These are phyloP conservation scores for Ascochyta pisi DNA, from an alignment of 2,329 filamentous ascomycete genomes.

Conservation along the genomic window DNA sequence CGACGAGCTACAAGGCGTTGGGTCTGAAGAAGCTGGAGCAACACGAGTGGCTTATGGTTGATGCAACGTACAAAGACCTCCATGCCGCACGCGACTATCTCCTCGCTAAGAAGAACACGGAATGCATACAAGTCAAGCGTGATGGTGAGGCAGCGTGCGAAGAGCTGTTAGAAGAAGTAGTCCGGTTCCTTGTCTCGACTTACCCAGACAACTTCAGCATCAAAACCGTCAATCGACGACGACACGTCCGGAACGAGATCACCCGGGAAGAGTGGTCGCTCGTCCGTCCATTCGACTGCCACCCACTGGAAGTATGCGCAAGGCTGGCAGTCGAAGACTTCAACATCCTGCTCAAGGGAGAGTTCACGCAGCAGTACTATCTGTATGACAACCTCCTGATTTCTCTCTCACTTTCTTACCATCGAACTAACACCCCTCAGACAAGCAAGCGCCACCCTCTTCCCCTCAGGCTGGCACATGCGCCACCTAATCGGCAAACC, in stretches of 20 bases:
- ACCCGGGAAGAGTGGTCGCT: slow-evolving; percentile 55
- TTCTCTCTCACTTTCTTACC: too few relatives aligned
- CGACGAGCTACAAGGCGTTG: slow-evolving; percentile 32
- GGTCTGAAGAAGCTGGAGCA: slow-evolving; percentile 56
- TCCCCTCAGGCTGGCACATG: slow-evolving; percentile 61
- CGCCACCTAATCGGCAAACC: slow-evolving; percentile 58
- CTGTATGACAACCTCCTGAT: slow-evolving; percentile 45
- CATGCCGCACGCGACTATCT: slow-evolving; percentile 53
- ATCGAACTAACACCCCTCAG: slow-evolving; percentile 30
- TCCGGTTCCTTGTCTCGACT: slow-evolving; percentile 52
- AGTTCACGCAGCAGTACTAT: slow-evolving; percentile 56
- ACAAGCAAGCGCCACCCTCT: slow-evolving; percentile 60
- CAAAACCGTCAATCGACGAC: slow-evolving; percentile 14
- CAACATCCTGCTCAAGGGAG: slow-evolving; percentile 55
- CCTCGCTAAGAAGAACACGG: slow-evolving; percentile 46
- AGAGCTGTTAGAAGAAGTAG: slow-evolving; percentile 57
- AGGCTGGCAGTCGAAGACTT: slow-evolving; percentile 61
- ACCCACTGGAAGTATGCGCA: slow-evolving; percentile 59
- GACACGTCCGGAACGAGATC: slow-evolving; percentile 51
- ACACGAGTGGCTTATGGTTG: slow-evolving; percentile 58
- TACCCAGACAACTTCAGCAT: slow-evolving; percentile 55
- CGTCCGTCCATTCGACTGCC: slow-evolving; percentile 42
- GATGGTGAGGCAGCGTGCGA: slow-evolving; percentile 55
- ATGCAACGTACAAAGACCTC: slow-evolving; percentile 55
- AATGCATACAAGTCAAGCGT: slow-evolving; percentile 56